phyloP scores from a whole-genome alignment of 1,284 basidiomycete species.

The Gomphus bonarii region DNA sequence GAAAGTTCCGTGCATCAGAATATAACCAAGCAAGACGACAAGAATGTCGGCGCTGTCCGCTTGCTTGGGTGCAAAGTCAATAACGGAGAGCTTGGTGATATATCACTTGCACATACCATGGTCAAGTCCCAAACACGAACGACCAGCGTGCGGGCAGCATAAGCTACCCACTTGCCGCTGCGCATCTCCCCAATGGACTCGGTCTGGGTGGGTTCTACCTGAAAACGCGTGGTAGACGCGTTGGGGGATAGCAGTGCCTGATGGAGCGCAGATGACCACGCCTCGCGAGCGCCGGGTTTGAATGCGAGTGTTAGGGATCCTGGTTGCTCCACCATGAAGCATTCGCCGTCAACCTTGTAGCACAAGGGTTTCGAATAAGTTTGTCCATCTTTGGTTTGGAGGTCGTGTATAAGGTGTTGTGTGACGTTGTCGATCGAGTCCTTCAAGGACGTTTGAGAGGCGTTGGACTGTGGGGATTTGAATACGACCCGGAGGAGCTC shows the following conservation, averaged over 20 bases:
- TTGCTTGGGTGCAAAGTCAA: constrained; percentile 39
- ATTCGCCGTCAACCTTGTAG: constrained; percentile 22
- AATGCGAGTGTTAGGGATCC: constrained; percentile 51
- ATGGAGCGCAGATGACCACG: constrained; percentile 37
- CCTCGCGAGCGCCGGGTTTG: constrained; percentile 35
- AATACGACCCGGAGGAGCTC: constrained; percentile 62
- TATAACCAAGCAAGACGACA: constrained; percentile 89
- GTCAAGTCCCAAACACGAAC: constrained; percentile 81
- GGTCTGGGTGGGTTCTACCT: constrained; percentile 28
- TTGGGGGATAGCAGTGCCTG: constrained; percentile 26
- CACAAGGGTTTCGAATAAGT: constrained; percentile 18
- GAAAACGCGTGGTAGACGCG: constrained; percentile 31
- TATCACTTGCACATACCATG: constrained; percentile 40
- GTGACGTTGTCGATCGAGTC: constrained; percentile 36
- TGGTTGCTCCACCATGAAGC: constrained; percentile 31
- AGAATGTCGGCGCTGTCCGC: constrained; percentile 95
- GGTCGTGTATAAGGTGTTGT: constrained; percentile 32
- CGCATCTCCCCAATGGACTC: constrained; percentile 56
- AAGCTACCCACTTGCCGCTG: constrained; percentile 78
- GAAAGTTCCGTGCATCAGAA: constrained; percentile 95
- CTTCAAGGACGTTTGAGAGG: constrained; percentile 15
- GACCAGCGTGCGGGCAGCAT: constrained; percentile 72
- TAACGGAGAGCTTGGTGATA: constrained; percentile 3
- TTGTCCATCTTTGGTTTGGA: constrained; percentile 30
- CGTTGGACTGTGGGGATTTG: constrained; percentile 6